Percentiles rank a stretch among this genome's conserved stretches.
Conservation (phyloP, 192 early-diverging fungal species). For the Linnemannia zychae region DNA sequence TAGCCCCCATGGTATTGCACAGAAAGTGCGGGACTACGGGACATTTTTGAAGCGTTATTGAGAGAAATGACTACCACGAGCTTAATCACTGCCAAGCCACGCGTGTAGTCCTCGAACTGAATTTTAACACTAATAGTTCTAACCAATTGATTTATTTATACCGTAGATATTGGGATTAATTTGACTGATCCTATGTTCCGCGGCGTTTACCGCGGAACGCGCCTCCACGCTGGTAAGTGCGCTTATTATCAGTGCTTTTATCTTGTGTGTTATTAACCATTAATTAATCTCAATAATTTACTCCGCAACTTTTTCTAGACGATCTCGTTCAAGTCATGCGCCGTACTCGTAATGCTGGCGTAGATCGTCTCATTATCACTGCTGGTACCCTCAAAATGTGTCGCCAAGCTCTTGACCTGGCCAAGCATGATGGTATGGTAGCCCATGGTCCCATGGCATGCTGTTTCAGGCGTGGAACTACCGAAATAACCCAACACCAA, state of each 20-base stretch:
- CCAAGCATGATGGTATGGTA: conserved; percentile 61
- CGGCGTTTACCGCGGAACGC: conserved; percentile 83
- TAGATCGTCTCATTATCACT: conserved; percentile 85
- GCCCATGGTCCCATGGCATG: neutral
- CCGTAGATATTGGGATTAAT: conserved; percentile 87
- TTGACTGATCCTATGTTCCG: conserved; percentile 88
- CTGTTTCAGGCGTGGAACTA: too few species aligned
- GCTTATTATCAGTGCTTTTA: neutral
- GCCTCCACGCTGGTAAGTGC: conserved; percentile 71
- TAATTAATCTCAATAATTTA: neutral
- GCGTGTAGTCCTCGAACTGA: too few species aligned
- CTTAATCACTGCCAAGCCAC: too few species aligned
- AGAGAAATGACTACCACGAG: too few species aligned
- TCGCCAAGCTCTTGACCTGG: conserved; percentile 69
- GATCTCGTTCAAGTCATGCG: conserved; percentile 74
- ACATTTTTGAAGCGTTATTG: too few species aligned
- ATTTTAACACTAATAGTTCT: neutral
- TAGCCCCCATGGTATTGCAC: too few species aligned
- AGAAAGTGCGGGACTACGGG: too few species aligned
- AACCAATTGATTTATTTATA: too few species aligned
- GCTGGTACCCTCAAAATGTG: conserved; percentile 73
- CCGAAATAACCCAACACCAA: neutral
- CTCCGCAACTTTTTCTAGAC: conserved; percentile 56
- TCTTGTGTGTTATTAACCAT: too few species aligned
- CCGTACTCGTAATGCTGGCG: conserved; percentile 72